Percentiles rank a stretch among this genome's conserved stretches.
Evolutionary conservation across 1,139 yeast genomes (phyloP).

Genomic region (Diutina neorugosa): DNA sequence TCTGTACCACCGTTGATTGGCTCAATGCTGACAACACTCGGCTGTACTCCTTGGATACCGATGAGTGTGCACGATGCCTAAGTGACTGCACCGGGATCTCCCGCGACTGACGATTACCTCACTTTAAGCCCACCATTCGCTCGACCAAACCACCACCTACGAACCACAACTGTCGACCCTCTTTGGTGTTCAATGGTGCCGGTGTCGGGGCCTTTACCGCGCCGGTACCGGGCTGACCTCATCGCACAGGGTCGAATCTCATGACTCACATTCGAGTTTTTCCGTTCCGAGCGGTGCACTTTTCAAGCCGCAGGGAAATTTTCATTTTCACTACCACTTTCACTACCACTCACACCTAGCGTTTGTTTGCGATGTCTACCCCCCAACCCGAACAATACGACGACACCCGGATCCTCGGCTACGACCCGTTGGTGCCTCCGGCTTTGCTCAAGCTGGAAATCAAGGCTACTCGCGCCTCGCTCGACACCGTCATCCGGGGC

Average conservation of each 20-base stretch:
- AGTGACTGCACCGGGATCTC: too few relatives aligned
- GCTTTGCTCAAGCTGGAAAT: slow-evolving; percentile 72
- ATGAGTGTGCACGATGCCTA: too few relatives aligned
- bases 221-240: not conserved
- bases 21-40: too few relatives aligned
- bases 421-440: slow-evolving; percentile 87
- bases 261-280: not conserved
- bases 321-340: not conserved
- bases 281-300: not conserved
- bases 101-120: too few relatives aligned
- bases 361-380: slow-evolving; percentile 22
- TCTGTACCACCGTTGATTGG: too few relatives aligned
- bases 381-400: slow-evolving; percentile 39
- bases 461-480: slow-evolving; percentile 49
- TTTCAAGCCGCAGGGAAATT: not conserved
- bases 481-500: slow-evolving; percentile 62
- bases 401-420: slow-evolving; percentile 30
- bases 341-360: not conserved
- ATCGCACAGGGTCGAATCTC: not conserved
- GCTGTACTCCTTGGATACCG: too few relatives aligned
- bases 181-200: too few relatives aligned
- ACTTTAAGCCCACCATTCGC: too few relatives aligned
- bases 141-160: too few relatives aligned
- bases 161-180: too few relatives aligned
- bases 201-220: not conserved